Base-by-base conservation (phyloP, 202 grass and related monocot genomes). In the Schoenoplectus triqueter region DNA sequence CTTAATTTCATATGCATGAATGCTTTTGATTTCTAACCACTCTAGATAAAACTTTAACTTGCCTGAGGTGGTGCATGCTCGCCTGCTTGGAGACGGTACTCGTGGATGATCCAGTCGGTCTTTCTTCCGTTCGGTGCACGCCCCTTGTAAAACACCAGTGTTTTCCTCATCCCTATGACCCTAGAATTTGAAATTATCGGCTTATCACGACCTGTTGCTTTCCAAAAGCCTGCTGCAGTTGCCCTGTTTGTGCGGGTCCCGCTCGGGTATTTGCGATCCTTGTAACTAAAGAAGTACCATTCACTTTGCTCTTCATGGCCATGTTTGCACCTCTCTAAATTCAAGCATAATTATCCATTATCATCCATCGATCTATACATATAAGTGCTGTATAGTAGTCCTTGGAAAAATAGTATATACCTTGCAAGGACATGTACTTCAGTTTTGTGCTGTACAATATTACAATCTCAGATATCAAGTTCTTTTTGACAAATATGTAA, bases 261-360 rank as follows among this genome's bases (percentile, higher is more conserved):
- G 65, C 96, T 98, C 1, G 93, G 96, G 73, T 98, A 98, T 86
- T 98, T 98, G 62, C 96, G 87, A 81, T 98, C 96, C 84, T 98
- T 98, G 88, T 86, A 95, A 79, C 96, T 98, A 79, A 98, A 98
- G 84, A 98, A 95, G 91, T 98, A 98, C 90, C 88, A 95, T 78
- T 98, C 96, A 1, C 81, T 87, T 71, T 90, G 92, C 65, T 92
- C 88, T 61, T 95, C 88, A 46, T 82, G 64, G 10, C 84, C 80
- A 64, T 86, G 59, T 78, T 88, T 90, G 85, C 91, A 92, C 69
- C 84, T 85, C 63, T 94, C 96, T 97, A 80, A 48, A 57, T 64
- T 75, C 52, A 47, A 46, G 82, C 69, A 8, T 61, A 79, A 18
- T 61, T 45, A 61, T 61, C 19, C 11, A 40, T 77, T 40, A 59